A percentile compares a stretch with the other conserved stretches of the same genome.
These are phyloP conservation scores for Fusarium sp. DNA, from an alignment of 2,329 filamentous ascomycete genomes.

Conservation along the genomic window DNA sequence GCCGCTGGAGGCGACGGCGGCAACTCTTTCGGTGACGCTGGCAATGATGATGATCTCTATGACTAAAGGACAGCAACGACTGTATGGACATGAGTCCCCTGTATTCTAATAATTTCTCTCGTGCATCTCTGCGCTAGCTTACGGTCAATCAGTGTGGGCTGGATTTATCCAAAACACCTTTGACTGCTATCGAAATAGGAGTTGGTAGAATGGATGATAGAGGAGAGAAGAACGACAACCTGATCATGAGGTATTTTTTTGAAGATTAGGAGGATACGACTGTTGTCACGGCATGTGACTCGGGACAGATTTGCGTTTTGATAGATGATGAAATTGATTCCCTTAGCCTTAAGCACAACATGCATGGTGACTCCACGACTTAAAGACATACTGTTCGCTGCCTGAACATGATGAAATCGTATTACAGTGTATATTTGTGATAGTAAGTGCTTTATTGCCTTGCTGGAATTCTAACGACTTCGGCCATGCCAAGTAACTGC, in stretches of 20 bases:
- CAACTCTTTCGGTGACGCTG: slow-evolving; percentile 81
- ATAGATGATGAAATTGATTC: slow-evolving; percentile 51
- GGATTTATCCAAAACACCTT: slow-evolving; percentile 43
- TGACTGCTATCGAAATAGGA: slow-evolving; percentile 48
- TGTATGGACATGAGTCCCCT: slow-evolving; percentile 48
- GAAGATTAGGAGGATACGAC: slow-evolving; percentile 24
- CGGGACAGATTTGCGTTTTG: slow-evolving; percentile 41
- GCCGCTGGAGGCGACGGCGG: slow-evolving; percentile 68
- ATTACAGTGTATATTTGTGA: no score
- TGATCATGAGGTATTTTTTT: slow-evolving; percentile 23
- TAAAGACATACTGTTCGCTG: neutral
- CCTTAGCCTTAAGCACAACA: slow-evolving; percentile 26
- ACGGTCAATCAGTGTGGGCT: slow-evolving; percentile 30
- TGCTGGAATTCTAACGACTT: neutral
- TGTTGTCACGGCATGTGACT: slow-evolving; percentile 24
- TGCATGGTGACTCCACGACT: neutral
- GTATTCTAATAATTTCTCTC: slow-evolving; percentile 61
- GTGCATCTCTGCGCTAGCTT: slow-evolving; percentile 51
- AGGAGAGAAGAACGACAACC: slow-evolving; percentile 38
- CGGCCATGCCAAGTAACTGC: neutral
- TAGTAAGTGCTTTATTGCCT: neutral
- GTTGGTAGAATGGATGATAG: slow-evolving; percentile 53
- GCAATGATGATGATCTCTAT: slow-evolving; percentile 97
- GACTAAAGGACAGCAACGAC: slow-evolving; percentile 68
- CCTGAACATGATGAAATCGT: neutral